Conservation (phyloP, 2,329 filamentous ascomycete species). For the Pseudogymnoascus sp. region DNA sequence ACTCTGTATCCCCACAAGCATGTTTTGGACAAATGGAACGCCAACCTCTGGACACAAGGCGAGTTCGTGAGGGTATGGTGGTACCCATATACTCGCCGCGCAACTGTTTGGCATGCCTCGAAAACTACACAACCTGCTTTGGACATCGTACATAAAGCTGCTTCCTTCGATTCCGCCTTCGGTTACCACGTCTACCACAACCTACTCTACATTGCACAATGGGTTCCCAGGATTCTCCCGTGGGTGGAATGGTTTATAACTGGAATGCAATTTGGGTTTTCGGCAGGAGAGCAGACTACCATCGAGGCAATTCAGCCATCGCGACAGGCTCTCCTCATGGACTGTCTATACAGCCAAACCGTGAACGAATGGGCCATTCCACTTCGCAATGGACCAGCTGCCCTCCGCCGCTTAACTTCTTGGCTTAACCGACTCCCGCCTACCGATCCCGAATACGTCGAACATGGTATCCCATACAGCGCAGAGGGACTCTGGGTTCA, state of each 20-base stretch:
- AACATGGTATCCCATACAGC: constrained; percentile 69
- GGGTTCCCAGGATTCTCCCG: constrained; percentile 69
- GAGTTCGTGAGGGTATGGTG: constrained; percentile 97
- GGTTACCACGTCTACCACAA: constrained; percentile 92
- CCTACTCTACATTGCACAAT: constrained; percentile 71
- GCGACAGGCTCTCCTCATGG: constrained; percentile 78
- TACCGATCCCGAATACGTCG: constrained; percentile 54
- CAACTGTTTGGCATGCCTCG: constrained; percentile 83
- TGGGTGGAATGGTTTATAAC: constrained; percentile 96
- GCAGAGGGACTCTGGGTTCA: constrained; percentile 74
- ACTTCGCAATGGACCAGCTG: constrained; percentile 76
- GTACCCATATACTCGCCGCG: constrained; percentile 84
- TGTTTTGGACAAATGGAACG: constrained; percentile 64
- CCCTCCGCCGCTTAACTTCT: constrained; percentile 68
- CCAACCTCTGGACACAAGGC: constrained; percentile 67
- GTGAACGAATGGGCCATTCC: constrained; percentile 98
- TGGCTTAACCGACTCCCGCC: constrained; percentile 65
- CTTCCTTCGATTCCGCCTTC: constrained; percentile 72
- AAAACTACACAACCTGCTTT: constrained; percentile 56
- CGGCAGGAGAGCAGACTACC: constrained; percentile 53
- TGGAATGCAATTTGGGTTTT: constrained; percentile 94
- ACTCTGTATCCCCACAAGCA: constrained; percentile 60
- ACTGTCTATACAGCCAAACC: constrained; percentile 96
- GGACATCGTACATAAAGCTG: constrained; percentile 44
- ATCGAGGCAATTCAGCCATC: constrained; percentile 72